Percentiles rank a stretch among this genome's conserved stretches.
Evolutionary conservation across 257 asterid genomes (phyloP).

Genomic region (Gentiana straminea): DNA sequence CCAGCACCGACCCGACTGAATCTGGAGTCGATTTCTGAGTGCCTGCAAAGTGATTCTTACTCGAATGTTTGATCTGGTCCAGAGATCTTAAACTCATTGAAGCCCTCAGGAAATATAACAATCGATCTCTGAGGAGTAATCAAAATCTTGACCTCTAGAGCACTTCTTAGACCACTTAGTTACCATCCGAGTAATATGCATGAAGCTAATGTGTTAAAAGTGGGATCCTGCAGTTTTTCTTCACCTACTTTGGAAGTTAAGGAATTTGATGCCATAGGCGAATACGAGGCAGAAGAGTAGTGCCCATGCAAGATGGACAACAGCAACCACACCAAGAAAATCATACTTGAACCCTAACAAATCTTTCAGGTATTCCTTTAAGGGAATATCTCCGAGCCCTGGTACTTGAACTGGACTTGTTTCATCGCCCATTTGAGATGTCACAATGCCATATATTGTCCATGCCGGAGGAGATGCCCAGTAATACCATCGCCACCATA

Average conservation of each 20-base stretch:
- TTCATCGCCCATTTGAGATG: slow-evolving; percentile 14
- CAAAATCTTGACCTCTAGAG: no score
- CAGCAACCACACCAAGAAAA: slow-evolving; percentile 60
- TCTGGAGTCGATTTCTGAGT: no score
- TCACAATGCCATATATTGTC: slow-evolving; percentile 18
- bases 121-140: no score
- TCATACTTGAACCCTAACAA: slow-evolving; percentile 48
- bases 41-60: no score
- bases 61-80: no score
- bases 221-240: no score
- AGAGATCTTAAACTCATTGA: no score
- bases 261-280: slow-evolving; percentile 48
- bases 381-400: slow-evolving; percentile 31
- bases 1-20: no score
- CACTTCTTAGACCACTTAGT: no score
- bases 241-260: slow-evolving; percentile 66
- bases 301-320: slow-evolving; percentile 68
- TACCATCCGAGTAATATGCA: no score
- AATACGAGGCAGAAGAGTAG: slow-evolving; percentile 52
- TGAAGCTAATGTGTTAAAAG: no score
- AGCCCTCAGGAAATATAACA: no score
- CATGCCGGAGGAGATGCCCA: slow-evolving; percentile 53
- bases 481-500: slow-evolving; percentile 78
- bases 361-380: slow-evolving; percentile 42
- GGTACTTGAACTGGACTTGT: slow-evolving; percentile 30